Conservation (phyloP, 441 rosid species). For the Gossypium armourianum region DNA sequence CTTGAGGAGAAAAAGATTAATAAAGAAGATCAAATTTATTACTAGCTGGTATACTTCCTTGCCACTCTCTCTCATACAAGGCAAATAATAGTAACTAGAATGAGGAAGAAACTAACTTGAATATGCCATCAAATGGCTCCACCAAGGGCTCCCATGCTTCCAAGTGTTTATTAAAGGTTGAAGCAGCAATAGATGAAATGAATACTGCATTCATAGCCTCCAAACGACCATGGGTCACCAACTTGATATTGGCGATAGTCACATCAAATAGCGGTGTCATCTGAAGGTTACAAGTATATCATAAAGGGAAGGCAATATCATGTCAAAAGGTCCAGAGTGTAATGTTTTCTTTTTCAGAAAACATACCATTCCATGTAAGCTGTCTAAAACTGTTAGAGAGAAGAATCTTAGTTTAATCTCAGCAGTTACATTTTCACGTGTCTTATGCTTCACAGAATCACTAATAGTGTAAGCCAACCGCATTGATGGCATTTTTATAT, state of each 20-base stretch:
- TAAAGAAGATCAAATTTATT: conserved; percentile 9
- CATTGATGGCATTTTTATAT: conserved; percentile 72
- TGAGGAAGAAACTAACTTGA: conserved; percentile 51
- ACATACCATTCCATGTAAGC: conserved; percentile 85
- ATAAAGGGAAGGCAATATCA: conserved; percentile 14
- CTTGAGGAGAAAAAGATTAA: conserved; percentile 30
- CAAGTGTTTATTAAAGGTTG: conserved; percentile 79
- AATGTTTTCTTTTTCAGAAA: conserved; percentile 16
- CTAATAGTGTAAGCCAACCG: conserved; percentile 72
- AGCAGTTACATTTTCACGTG: conserved; percentile 69
- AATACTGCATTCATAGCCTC: conserved; percentile 97
- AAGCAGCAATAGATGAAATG: conserved; percentile 88
- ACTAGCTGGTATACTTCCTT: conserved; percentile 10
- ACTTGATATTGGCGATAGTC: conserved; percentile 84
- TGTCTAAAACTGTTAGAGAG: conserved; percentile 76
- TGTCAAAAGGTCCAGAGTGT: conserved; percentile 3
- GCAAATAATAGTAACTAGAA: conserved; percentile 11
- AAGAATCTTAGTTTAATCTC: conserved; percentile 77
- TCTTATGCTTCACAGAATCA: conserved; percentile 82
- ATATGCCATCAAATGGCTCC: conserved; percentile 98
- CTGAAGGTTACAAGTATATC: conserved; percentile 38
- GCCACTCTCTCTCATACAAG: neutral
- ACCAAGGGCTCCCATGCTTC: conserved; percentile 99
- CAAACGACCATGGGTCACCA: conserved; percentile 83
- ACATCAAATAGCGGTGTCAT: conserved; percentile 86